Evolutionary conservation across 73 alveolate genomes (phyloP).

Genomic region (Paramecium sexaurelia): DNA sequence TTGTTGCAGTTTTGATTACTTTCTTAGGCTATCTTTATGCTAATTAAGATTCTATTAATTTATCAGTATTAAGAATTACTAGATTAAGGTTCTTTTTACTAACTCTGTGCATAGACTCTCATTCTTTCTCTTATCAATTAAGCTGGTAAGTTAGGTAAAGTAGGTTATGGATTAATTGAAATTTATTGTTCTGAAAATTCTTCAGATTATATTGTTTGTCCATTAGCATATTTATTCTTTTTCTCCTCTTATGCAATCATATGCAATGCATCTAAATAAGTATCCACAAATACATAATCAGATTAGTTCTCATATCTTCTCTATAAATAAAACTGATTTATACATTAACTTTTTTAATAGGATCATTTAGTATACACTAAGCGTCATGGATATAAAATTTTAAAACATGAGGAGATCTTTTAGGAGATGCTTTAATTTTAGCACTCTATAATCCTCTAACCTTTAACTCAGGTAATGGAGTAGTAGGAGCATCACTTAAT

Average conservation of each 20-base stretch:
- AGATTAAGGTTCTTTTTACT: not conserved
- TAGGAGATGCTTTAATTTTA: not conserved
- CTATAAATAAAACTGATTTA: not conserved
- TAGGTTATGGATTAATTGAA: not conserved
- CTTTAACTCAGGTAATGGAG: conserved; percentile 25
- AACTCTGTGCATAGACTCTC: not conserved
- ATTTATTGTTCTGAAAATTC: not conserved
- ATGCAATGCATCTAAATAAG: conserved; percentile 45
- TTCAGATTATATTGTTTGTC: not conserved
- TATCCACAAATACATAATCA: conserved; percentile 55
- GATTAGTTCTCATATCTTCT: conserved; percentile 9
- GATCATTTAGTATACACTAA: not conserved
- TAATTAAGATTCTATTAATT: not conserved
- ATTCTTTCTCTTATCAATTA: conserved; percentile 25
- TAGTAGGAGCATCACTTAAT: not conserved
- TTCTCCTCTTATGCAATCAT: conserved; percentile 26
- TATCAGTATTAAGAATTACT: not conserved
- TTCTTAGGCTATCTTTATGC: not conserved
- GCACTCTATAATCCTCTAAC: conserved; percentile 60
- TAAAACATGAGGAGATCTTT: conserved; percentile 8
- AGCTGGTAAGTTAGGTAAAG: conserved; percentile 25
- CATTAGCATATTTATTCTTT: not conserved
- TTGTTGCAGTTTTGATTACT: not conserved
- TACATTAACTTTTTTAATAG: not conserved
- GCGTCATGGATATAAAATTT: conserved; percentile 42